Percentiles rank a stretch among this genome's conserved stretches.
These are phyloP conservation scores for Hypsizygus ulmarius DNA, from an alignment of 1,284 basidiomycete genomes.

Conservation along the genomic window DNA sequence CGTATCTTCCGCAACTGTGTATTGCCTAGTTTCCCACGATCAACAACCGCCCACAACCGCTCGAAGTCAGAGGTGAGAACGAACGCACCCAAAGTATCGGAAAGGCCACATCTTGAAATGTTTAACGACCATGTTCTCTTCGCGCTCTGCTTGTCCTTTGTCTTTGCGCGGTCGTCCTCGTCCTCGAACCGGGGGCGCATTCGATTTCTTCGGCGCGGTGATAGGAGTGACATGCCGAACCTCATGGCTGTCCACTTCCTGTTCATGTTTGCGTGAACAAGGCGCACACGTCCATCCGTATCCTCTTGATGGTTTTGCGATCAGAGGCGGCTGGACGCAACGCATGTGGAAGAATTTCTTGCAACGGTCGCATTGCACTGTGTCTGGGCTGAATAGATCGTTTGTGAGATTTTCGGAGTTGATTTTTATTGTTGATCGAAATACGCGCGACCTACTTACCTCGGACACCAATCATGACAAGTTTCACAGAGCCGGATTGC, in stretches of 20 bases:
- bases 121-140: constrained; percentile 74
- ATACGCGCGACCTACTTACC: constrained; percentile 49
- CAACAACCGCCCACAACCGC: constrained; percentile 13
- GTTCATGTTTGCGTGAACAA: constrained; percentile 85
- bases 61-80: constrained; percentile 1
- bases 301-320: constrained; percentile 93
- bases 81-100: constrained; percentile 88
- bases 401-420: background rate
- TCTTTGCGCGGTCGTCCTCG: constrained; percentile 75
- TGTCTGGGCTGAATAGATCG: constrained; percentile 63
- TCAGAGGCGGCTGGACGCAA: constrained; percentile 91
- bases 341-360: constrained; percentile 94
- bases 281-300: constrained; percentile 98
- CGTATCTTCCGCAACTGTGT: constrained; percentile 91
- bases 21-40: constrained; percentile 51
- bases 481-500: constrained; percentile 81
- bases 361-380: constrained; percentile 93
- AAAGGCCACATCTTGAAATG: constrained; percentile 95
- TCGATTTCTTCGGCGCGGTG: constrained; percentile 46
- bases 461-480: constrained; percentile 86
- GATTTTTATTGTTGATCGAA: background rate
- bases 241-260: constrained; percentile 78
- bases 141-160: constrained; percentile 61
- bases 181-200: constrained; percentile 62
- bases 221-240: constrained; percentile 53